These are phyloP conservation scores for Monotropa hypopitys DNA, from an alignment of 179 eudicot species.

Conservation along the genomic window DNA sequence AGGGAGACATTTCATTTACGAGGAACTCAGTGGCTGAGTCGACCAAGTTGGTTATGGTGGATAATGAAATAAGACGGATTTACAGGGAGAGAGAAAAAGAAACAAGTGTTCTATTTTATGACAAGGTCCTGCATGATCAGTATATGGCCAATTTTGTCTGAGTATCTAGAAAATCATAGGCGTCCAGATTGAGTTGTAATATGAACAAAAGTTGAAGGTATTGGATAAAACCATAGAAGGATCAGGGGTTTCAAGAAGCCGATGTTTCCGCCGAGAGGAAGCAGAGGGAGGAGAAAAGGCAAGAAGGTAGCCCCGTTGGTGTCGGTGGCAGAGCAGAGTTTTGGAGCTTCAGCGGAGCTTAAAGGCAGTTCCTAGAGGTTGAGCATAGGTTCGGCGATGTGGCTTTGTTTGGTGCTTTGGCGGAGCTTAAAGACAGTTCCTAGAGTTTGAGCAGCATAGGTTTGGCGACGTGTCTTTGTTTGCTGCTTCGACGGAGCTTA, in stretches of 20 bases:
- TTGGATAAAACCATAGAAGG: too few species aligned
- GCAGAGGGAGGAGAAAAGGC: slow-evolving; percentile 7
- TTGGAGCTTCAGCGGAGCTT: too few species aligned
- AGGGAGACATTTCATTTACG: slow-evolving; percentile 5
- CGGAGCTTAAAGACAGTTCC: too few species aligned
- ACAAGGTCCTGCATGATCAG: neutral
- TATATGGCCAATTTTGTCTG: neutral
- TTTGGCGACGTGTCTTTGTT: too few species aligned
- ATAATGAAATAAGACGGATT: neutral
- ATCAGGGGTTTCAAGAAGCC: too few species aligned
- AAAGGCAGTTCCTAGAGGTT: slow-evolving; percentile 41
- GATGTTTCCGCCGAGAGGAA: neutral
- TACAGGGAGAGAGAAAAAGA: neutral
- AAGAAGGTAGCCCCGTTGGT: slow-evolving; percentile 1
- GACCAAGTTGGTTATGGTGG: neutral
- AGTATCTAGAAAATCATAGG: neutral
- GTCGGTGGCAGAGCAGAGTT: slow-evolving; percentile 20
- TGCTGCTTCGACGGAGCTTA: too few species aligned
- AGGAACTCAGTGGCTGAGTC: slow-evolving; percentile 3
- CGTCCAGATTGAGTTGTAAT: neutral
- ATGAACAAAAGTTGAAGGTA: neutral
- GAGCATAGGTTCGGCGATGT: slow-evolving; percentile 38
- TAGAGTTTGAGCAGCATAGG: too few species aligned
- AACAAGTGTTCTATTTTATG: neutral
- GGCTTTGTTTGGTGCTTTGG: slow-evolving; percentile 14